phyloP scores from a whole-genome alignment of 805 yeast genomes.

The Grigorovia humatica region DNA sequence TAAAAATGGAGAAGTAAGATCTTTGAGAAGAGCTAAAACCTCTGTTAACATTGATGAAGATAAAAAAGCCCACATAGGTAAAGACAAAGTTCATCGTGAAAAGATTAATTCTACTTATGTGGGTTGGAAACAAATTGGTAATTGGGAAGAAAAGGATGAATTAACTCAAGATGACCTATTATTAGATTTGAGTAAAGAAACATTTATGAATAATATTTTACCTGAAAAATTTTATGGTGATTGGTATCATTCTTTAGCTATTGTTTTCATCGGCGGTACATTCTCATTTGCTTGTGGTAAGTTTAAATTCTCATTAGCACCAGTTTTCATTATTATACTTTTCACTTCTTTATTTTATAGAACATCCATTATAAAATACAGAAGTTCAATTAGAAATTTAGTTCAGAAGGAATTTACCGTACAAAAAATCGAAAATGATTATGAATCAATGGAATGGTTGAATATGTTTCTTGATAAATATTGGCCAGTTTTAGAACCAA shows the following conservation, averaged over 20 bases:
- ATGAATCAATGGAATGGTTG: conserved; percentile 93
- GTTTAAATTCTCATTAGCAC: conserved; percentile 66
- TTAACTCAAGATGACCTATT: conserved; percentile 59
- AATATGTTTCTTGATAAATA: conserved; percentile 81
- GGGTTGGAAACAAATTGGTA: conserved; percentile 93
- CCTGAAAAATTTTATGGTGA: conserved; percentile 80
- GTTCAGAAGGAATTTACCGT: conserved; percentile 82
- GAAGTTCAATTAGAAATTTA: conserved; percentile 62
- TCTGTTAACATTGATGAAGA: conserved; percentile 17
- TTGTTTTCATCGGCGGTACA: conserved; percentile 54
- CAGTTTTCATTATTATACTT: conserved; percentile 63
- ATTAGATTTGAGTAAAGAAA: conserved; percentile 60
- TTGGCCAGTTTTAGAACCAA: conserved; percentile 88
- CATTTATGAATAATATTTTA: conserved; percentile 63
- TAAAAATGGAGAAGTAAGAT: neutral
- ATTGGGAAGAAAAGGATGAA: conserved; percentile 64
- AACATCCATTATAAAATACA: conserved; percentile 69
- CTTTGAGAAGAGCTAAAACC: conserved; percentile 3
- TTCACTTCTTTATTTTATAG: conserved; percentile 65
- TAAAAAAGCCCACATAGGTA: conserved; percentile 12
- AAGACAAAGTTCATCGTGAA: conserved; percentile 11
- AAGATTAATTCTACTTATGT: conserved; percentile 47
- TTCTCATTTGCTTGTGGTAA: conserved; percentile 74
- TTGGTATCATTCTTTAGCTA: conserved; percentile 88
- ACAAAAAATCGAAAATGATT: conserved; percentile 72